Base-by-base conservation (phyloP, 2,329 filamentous ascomycete species). In the Phialophora macrospora region DNA sequence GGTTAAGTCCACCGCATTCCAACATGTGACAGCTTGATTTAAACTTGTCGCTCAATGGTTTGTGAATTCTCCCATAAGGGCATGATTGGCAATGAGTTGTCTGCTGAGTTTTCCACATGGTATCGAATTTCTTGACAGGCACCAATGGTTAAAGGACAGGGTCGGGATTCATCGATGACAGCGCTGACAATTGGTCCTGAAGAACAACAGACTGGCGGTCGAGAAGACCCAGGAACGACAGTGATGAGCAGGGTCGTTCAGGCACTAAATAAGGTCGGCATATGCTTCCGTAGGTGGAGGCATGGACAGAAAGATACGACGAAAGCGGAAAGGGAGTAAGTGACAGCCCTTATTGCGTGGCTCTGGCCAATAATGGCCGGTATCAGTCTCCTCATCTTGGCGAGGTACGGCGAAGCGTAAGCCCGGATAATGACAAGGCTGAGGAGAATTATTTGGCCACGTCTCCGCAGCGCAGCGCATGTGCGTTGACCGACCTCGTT, bases 381-480 rank as follows among this genome's bases (percentile, higher is more conserved):
- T 20, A n/a, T n/a, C 3, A 7, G 2, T n/a, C 38, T 44, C 38
- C 38, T n/a, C 38, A 44, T 44, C 38, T 44, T 44, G 17, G 38
- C 17, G 4, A 44, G 7, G 2, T 44, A 44, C 38, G 38, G 38
- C 14, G 38, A 44, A 44, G 14, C 38, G 5, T n/a, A 20, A 20
- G 7, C 6, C 8, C 38, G n/a, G 38, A 44, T n/a, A 44, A 8
- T 20, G 51, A 62, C 60, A 55, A 62, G 59, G 59, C 59, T 62
- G 59, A 44, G 34, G 48, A 55, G 51, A 48, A 55, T 14, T 46
- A 54, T 41, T 41, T 49, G 52, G 55, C 60, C 60, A 62, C 60
- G 49, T 62, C 60, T 62, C 60, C 60, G 49, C 60, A 55, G 48
- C 26, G 20, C 14, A 24, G 38, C 34, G 38, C 60, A 55, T 26